Evolutionary conservation across 108 stramenopile genomes (phyloP), one percentile per base, ranked within the genome.

Genomic region (Heterococcus sp.): DNA sequence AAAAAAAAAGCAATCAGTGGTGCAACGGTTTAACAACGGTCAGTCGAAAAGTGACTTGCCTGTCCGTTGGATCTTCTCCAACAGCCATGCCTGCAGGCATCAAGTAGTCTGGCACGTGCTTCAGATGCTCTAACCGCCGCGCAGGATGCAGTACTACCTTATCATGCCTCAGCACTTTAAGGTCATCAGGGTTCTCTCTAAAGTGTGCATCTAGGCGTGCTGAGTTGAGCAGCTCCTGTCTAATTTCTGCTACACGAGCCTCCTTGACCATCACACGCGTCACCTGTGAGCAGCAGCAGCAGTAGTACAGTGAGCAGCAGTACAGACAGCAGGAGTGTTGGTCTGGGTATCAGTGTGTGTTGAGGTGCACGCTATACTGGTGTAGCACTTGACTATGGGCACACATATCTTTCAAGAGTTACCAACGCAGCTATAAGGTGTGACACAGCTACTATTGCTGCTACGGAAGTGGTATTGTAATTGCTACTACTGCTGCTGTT

Each of bases 71-170:
- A 37, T 83, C 85, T 0, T 92, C 92, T 1, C 92, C 94, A 11
- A 92, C 93, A 74, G 92, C 89, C 91, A 98, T 93, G 28, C 94
- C 94, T 63, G 89, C 35, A 2, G 97, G 97, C 28, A 98, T 75
- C 86, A 98, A 89, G 83, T 98, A 98, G 38, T 89, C 92, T 35
- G 97, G 97, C 38, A 98, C 89, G 80, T 95, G 94, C 83, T 90
- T 83, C 2, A 87, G 35, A 58, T 87, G 84, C 11, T 83, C 85
- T 8, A 84, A 83, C 58, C 80, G 74, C 0, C 79, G 82, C 3
- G 72, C 75, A 3, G 87, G 87, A 35, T 86, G 87, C 38, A 87
- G 72, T 35, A 86, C 37, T 29, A 83, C 67, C 76, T 88, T 88
- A 63, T 88, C 87, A 72, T 88, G 87, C 4, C 87, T 65, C 5